A percentile compares a stretch with the other conserved stretches of the same genome.
These are phyloP conservation scores for Rossbeevera mucosa DNA, from an alignment of 768 basidiomycete genomes.

Conservation along the genomic window DNA sequence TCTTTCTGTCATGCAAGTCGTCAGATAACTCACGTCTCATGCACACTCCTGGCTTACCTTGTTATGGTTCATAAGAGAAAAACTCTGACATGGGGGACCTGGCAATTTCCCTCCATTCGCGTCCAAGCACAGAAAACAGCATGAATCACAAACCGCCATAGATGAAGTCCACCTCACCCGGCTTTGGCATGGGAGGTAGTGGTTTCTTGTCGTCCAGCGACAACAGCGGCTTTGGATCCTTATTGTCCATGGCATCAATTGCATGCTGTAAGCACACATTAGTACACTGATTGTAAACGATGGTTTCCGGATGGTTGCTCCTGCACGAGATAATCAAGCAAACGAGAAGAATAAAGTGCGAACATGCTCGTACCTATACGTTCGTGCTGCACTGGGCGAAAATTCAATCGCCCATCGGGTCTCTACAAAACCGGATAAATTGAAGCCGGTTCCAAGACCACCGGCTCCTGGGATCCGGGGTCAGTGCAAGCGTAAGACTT, in stretches of 20 bases:
- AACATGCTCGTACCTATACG: conserved; percentile 48
- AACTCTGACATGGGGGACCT: conserved; percentile 79
- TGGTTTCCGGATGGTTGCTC: conserved; percentile 54
- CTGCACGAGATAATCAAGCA: conserved; percentile 32
- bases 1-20: conserved; percentile 36
- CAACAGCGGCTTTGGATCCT: conserved; percentile 35
- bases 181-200: conserved; percentile 48
- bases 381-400: conserved; percentile 56
- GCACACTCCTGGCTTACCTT: conserved; percentile 37
- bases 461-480: conserved; percentile 53
- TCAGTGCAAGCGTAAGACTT: background rate
- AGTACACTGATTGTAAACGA: conserved; percentile 62
- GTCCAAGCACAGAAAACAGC: background rate
- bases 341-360: background rate
- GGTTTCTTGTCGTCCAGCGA: conserved; percentile 39
- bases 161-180: conserved; percentile 63
- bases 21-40: conserved; percentile 1
- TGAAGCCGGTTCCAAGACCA: conserved; percentile 65
- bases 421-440: conserved; percentile 55
- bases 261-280: conserved; percentile 58
- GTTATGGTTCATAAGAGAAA: conserved; percentile 58
- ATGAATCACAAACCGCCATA: conserved; percentile 53
- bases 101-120: background rate
- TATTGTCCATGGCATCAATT: conserved; percentile 43
- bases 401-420: conserved; percentile 69